A percentile compares a stretch with the other conserved stretches of the same genome.
Evolutionary conservation across 2,329 filamentous ascomycete species (phyloP).

Genomic region (Chrysoporthe puriensis): DNA sequence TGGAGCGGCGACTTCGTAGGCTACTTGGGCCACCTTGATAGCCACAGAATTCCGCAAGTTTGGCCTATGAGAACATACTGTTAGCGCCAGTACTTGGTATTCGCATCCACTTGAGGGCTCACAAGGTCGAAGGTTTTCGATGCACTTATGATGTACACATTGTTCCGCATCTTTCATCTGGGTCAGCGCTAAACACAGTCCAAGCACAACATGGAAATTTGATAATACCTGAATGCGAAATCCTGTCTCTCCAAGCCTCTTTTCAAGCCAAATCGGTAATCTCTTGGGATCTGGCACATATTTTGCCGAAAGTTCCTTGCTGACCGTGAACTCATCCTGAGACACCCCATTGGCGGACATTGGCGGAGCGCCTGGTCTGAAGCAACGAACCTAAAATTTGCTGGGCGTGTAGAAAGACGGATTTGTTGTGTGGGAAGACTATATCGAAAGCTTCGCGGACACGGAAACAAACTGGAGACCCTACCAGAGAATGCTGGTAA

Average conservation of each 20-base stretch:
- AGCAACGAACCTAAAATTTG: too few relatives aligned
- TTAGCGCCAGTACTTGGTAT: background rate
- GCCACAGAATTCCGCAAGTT: slow-evolving; percentile 1
- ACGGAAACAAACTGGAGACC: background rate
- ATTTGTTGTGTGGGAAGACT: background rate
- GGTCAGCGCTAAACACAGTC: background rate
- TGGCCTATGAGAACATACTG: background rate
- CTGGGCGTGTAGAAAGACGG: background rate
- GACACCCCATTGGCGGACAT: background rate
- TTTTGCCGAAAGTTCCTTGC: slow-evolving; percentile 10
- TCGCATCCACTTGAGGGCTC: background rate
- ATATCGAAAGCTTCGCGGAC: background rate
- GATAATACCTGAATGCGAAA: slow-evolving; percentile 13
- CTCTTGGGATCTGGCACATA: slow-evolving; percentile 11
- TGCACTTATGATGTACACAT: slow-evolving; percentile 15
- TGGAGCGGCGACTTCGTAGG: background rate
- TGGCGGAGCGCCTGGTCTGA: background rate
- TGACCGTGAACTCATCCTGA: background rate
- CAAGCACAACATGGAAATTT: background rate
- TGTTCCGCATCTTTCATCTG: slow-evolving; percentile 14
- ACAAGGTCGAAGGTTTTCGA: slow-evolving; percentile 16
- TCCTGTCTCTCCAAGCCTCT: slow-evolving; percentile 3
- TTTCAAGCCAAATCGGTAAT: slow-evolving; percentile 5
- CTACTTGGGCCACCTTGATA: background rate
- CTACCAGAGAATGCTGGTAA: background rate